phyloP scores from a whole-genome alignment of 2,329 filamentous ascomycete species.

The Lojkania enalia region DNA sequence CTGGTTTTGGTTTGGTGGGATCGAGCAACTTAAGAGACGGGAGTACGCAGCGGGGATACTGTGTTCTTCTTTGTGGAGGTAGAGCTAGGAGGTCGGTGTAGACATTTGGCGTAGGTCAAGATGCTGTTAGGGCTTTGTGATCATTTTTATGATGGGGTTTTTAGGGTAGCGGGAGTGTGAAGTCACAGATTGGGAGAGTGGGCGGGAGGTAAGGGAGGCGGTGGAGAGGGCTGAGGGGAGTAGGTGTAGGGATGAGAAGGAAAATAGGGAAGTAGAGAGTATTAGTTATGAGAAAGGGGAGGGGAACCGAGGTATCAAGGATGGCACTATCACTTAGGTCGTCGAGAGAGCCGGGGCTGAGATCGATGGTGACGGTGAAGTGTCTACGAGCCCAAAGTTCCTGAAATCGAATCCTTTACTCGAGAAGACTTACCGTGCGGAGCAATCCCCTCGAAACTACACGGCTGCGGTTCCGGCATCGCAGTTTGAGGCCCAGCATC shows the following conservation, averaged over 20 bases:
- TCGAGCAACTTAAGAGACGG: conserved; percentile 21
- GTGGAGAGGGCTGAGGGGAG: conserved; percentile 5
- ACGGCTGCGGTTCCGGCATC: neutral
- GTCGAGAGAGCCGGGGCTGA: no score
- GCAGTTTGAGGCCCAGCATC: neutral
- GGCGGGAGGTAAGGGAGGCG: neutral
- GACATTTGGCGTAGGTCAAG: conserved; percentile 13
- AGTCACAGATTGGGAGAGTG: conserved; percentile 3
- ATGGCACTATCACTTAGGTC: no score
- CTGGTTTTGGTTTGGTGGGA: conserved; percentile 28
- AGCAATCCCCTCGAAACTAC: neutral
- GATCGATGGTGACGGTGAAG: no score
- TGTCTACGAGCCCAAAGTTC: no score
- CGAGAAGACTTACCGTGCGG: neutral
- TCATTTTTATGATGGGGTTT: neutral
- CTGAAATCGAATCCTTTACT: no score
- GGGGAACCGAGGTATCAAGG: no score
- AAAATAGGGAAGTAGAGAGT: neutral
- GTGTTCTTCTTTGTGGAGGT: conserved; percentile 20
- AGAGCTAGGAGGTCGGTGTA: conserved; percentile 25
- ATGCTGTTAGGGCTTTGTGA: conserved; percentile 12
- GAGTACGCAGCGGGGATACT: conserved; percentile 24
- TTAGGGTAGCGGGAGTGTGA: conserved; percentile 1
- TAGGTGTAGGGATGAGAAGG: conserved; percentile 3
- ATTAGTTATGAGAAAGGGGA: neutral